Percentiles rank a stretch among this genome's conserved stretches.
Evolutionary conservation across 208 protist genomes (phyloP).

Genomic region (Zelonia costaricensis): DNA sequence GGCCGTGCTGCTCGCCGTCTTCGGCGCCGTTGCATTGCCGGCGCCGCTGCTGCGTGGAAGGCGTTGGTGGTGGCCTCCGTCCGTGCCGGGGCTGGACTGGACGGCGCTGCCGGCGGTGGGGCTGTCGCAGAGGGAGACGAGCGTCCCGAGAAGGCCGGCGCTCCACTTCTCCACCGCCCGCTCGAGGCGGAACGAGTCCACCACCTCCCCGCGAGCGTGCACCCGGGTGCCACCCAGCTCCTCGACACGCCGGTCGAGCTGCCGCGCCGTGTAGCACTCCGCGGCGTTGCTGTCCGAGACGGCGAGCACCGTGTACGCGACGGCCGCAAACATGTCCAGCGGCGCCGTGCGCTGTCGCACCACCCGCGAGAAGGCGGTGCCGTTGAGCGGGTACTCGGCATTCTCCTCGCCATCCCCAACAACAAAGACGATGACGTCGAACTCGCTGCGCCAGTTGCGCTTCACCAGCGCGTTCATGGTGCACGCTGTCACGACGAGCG

Average conservation of each 20-base stretch:
- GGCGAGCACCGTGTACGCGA: slow-evolving; percentile 58
- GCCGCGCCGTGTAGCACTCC: slow-evolving; percentile 33
- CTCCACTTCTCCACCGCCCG: slow-evolving; percentile 53
- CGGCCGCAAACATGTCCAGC: slow-evolving; percentile 29
- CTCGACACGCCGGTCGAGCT: slow-evolving; percentile 53
- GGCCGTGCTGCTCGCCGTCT: neutral
- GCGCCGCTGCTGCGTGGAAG: no score
- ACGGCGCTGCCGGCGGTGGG: slow-evolving; percentile 1
- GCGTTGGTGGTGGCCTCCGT: no score
- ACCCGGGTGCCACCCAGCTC: slow-evolving; percentile 66
- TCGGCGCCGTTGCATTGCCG: no score
- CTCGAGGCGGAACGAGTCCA: slow-evolving; percentile 52
- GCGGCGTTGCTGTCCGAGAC: slow-evolving; percentile 49
- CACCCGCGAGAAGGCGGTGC: slow-evolving; percentile 34
- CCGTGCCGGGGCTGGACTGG: neutral
- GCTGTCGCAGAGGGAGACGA: slow-evolving; percentile 21
- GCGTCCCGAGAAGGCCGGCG: slow-evolving; percentile 25
- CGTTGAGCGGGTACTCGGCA: slow-evolving; percentile 52
- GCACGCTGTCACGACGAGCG: slow-evolving; percentile 8
- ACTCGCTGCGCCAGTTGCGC: slow-evolving; percentile 40
- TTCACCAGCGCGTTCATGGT: slow-evolving; percentile 37
- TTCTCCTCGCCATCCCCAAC: slow-evolving; percentile 32
- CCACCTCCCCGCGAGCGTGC: slow-evolving; percentile 52
- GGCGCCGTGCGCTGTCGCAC: slow-evolving; percentile 37
- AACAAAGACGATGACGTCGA: slow-evolving; percentile 43